Evolutionary conservation across 768 basidiomycete genomes (phyloP).

Genomic region (Grammothele lineata): DNA sequence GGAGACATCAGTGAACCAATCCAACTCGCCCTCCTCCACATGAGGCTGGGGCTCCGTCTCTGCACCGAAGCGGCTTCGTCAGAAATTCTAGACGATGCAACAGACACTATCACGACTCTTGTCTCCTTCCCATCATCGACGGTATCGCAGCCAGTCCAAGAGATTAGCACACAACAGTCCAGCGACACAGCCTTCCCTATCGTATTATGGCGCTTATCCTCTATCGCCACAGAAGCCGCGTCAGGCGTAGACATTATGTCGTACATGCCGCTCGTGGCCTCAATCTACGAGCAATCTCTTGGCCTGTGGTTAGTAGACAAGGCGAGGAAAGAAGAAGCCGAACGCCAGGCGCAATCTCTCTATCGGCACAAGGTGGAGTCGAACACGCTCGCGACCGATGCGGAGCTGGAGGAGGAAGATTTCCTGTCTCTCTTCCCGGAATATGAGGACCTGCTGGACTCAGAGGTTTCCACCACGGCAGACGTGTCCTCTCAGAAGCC

Average conservation of each 20-base stretch:
- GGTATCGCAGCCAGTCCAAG: slow-evolving; percentile 33
- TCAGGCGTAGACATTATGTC: slow-evolving; percentile 33
- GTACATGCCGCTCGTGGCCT: slow-evolving; percentile 37
- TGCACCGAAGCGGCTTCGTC: slow-evolving; percentile 30
- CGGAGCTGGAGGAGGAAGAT: slow-evolving; percentile 78
- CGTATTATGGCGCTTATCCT: slow-evolving; percentile 46
- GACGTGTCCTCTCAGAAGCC: slow-evolving; percentile 1
- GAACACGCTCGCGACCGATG: slow-evolving; percentile 56
- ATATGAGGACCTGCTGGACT: slow-evolving; percentile 57
- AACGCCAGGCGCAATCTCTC: slow-evolving; percentile 62
- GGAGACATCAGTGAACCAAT: slow-evolving; percentile 68
- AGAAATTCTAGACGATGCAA: not conserved
- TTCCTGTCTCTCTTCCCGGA: slow-evolving; percentile 84
- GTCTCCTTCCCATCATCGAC: slow-evolving; percentile 51
- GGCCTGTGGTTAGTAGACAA: slow-evolving; percentile 85
- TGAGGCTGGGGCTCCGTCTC: slow-evolving; percentile 72
- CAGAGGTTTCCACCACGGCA: not conserved
- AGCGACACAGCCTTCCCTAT: slow-evolving; percentile 34
- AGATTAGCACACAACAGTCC: slow-evolving; percentile 6
- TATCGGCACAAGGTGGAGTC: slow-evolving; percentile 64
- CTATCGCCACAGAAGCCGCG: slow-evolving; percentile 41
- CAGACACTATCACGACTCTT: slow-evolving; percentile 27
- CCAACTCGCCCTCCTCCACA: slow-evolving; percentile 56
- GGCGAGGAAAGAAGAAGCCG: slow-evolving; percentile 60
- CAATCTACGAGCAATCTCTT: slow-evolving; percentile 62